A percentile compares a stretch with the other conserved stretches of the same genome.
These are phyloP conservation scores for Citrus reticulata DNA, from an alignment of 345 rosid genomes.

Conservation along the genomic window DNA sequence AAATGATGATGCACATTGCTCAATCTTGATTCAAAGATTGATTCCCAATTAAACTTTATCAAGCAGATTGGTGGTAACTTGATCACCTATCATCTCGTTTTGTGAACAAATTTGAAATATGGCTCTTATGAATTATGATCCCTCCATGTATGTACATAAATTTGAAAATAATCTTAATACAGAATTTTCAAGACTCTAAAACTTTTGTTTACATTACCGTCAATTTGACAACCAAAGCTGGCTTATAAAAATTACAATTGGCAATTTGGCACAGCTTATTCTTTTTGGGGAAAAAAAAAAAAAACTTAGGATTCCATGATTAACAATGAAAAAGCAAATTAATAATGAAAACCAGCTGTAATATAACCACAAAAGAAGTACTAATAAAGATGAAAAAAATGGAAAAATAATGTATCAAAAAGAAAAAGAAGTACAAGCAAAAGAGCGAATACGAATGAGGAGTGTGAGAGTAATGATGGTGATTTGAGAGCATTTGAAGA, in stretches of 20 bases:
- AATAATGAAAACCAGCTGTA: slow-evolving; percentile 5
- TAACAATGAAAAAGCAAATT: neutral
- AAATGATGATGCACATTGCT: neutral
- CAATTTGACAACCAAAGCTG: neutral
- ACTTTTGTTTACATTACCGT: neutral
- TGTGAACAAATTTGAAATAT: neutral
- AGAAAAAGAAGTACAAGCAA: neutral
- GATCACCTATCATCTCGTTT: neutral
- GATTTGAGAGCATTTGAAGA: slow-evolving; percentile 10
- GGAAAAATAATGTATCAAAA: neutral
- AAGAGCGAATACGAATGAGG: neutral
- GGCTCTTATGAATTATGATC: neutral
- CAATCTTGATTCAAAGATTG: neutral
- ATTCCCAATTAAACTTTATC: neutral
- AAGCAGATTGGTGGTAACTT: neutral
- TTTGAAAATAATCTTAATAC: too few relatives aligned
- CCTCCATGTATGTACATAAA: neutral
- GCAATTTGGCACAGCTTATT: neutral
- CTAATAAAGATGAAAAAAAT: neutral
- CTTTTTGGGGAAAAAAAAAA: neutral
- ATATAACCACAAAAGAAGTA: neutral
- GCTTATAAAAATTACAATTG: neutral
- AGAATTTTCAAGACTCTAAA: neutral
- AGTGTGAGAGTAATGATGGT: slow-evolving; percentile 13
- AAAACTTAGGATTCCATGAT: slow-evolving; percentile 11